Base-by-base conservation (phyloP, 1,139 yeast species). In the Blastobotrys illinoisensis region DNA sequence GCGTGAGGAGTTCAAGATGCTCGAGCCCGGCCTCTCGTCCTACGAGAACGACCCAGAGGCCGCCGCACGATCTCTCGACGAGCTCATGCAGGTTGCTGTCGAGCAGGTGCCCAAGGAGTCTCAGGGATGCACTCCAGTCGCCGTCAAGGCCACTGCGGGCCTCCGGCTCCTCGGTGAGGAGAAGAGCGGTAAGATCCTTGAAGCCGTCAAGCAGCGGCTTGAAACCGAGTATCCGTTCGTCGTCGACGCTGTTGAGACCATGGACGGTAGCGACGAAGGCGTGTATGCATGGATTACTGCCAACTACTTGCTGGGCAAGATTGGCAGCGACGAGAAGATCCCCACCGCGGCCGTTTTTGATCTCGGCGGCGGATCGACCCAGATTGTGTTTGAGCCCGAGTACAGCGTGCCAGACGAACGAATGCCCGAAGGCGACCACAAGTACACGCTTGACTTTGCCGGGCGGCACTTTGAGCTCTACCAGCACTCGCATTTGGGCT, bases 281-380 rank as follows among this genome's bases (percentile, higher is more conserved):
- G 97, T 93, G n/a, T 93, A 83, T 67, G 99, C 99, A 1, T 93
- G 99, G 99, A 86, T 93, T 69, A 93, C 99, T 44, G 85, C 97
- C 53, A 93, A 93, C 75, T 93, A 85, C 70, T 76, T 93, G 60
- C 79, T 93, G 62, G 97, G 97, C 46, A 91, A 91, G 72, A 89
- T 93, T 68, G 98, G 98, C 24, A 74, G 83, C 24, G 72, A 81
- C 19, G 85, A 81, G 50, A 67, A 83, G 71, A 71, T 74, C 28
- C 88, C 93, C 32, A 93, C 99, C 11, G 96, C 96, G 51, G 99
- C 98, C 7, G 96, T 93, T 13, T 93, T 93, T 68, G 99, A 93
- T 69, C 81, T 93, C 60, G 99, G 99, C 63, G 99, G 99, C 63
- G 99, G 98, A 6, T 90, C 97, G 4, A 93, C 99, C 11, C 99